phyloP scores from a whole-genome alignment of 2,329 filamentous ascomycete genomes.

The Xylariaceae sp. region DNA sequence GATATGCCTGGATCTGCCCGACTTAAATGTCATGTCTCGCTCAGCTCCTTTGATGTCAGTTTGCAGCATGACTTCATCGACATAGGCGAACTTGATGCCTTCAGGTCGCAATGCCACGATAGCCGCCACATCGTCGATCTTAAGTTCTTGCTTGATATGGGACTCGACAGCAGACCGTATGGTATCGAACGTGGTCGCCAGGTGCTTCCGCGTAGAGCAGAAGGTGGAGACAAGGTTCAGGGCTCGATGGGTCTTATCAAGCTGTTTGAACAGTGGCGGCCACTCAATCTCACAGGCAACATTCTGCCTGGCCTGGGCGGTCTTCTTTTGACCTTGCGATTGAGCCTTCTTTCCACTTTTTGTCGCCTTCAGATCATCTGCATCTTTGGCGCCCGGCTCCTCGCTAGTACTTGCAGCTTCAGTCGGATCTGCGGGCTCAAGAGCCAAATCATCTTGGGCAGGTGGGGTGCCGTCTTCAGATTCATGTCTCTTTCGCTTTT shows the following conservation, averaged over 20 bases:
- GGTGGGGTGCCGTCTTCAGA: constrained; percentile 3
- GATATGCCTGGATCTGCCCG: constrained; percentile 47
- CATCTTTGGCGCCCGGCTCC: constrained; percentile 1
- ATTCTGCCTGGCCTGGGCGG: constrained; percentile 5
- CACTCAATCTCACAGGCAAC: constrained; percentile 49
- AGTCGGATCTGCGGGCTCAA: background rate
- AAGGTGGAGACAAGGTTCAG: constrained; percentile 94
- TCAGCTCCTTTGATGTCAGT: constrained; percentile 70
- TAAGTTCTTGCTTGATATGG: constrained; percentile 68
- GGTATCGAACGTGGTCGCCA: constrained; percentile 87
- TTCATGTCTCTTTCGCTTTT: constrained; percentile 34
- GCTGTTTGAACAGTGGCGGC: constrained; percentile 68
- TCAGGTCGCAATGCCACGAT: constrained; percentile 74
- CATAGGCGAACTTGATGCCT: constrained; percentile 78
- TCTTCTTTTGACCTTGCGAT: constrained; percentile 17
- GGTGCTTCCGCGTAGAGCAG: constrained; percentile 85
- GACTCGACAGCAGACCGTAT: constrained; percentile 80
- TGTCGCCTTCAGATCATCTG: constrained; percentile 1
- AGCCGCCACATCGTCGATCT: constrained; percentile 74
- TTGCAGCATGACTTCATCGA: constrained; percentile 79
- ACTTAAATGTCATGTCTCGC: constrained; percentile 60
- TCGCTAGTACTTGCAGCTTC: constrained; percentile 1
- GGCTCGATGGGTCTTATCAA: constrained; percentile 76
- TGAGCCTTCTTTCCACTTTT: background rate
- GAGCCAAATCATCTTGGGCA: background rate